Base-by-base conservation (phyloP, 495 filamentous ascomycete genomes). In the Endocarpon pusillum region DNA sequence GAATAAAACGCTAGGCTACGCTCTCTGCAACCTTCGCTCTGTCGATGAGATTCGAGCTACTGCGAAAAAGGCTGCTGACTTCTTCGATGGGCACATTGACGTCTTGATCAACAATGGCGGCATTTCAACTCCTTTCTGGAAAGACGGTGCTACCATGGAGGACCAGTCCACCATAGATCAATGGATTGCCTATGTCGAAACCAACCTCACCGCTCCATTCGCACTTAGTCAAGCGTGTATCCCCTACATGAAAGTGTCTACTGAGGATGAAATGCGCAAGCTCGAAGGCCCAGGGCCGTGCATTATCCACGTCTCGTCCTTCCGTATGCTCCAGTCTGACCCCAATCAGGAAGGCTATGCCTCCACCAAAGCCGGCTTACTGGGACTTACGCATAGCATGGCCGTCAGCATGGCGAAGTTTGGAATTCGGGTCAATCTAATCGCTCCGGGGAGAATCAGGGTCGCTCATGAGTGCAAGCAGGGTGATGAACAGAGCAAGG, bases 181-280 rank as follows among this genome's bases (percentile, higher is more conserved):
- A 28, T 57, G 53, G 53, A 37, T 49, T 21, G 44, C 41, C 15
- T 54, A 47, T 39, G 44, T 57, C 11, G 53, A 55, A 28, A 55
- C 48, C 11, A 55, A 55, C 24, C 34, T 57, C 15, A 57, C 49
- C 3, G 44, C 32, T 19, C 41, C 53, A n/a, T 49, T 55, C 34
- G 44, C 46, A 10, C 43, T 57, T 39, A 44, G 39, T 31, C 53
- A 57, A 27, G 53, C 43, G n/a, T 54, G 49, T 30, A 36, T 56
- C 16, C 44, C 52, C 4, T 43, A 44, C 27, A 48, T 56, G 45
- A 48, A 48, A 22, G 28, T 26, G 6, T 22, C 33, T 1, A 32
- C 39, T 19, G 33, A 7, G 21, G 35, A 26, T 12, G 21, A 31
- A 8, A n/a, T n/a, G n/a, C n/a, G n/a, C n/a, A n/a, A n/a, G n/a